A percentile compares a stretch with the other conserved stretches of the same genome.
These are phyloP conservation scores for Fusarium nematophilum DNA, from an alignment of 2,329 filamentous ascomycete genomes.

Conservation along the genomic window DNA sequence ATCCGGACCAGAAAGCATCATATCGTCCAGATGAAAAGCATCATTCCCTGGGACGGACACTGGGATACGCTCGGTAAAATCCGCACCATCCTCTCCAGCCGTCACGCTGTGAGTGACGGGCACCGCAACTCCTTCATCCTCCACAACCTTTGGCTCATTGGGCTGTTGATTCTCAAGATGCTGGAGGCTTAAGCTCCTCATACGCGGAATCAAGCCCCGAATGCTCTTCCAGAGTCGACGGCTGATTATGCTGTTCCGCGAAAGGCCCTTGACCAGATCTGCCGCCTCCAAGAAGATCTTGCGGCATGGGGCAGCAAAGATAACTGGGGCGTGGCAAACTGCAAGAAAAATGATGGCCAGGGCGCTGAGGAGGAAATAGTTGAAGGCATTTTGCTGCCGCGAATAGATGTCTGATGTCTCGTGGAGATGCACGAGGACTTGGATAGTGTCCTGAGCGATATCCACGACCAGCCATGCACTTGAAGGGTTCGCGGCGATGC, in stretches of 20 bases:
- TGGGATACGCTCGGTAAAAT: not conserved
- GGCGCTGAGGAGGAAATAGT: conserved; percentile 46
- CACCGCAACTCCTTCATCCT: not conserved
- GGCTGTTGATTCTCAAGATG: conserved; percentile 16
- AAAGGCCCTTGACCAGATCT: conserved; percentile 48
- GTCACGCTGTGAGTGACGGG: not conserved
- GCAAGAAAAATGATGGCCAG: conserved; percentile 48
- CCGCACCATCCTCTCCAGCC: not conserved
- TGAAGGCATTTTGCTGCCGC: conserved; percentile 44
- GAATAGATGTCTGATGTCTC: conserved; percentile 44
- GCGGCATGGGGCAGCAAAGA: conserved; percentile 52
- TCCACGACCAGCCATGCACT: conserved; percentile 54
- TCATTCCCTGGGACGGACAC: not conserved
- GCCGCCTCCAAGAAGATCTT: conserved; percentile 48
- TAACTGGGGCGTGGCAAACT: conserved; percentile 56
- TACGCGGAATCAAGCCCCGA: conserved; percentile 46
- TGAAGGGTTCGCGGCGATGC: conserved; percentile 50
- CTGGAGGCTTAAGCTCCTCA: conserved; percentile 44
- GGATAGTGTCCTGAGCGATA: conserved; percentile 44
- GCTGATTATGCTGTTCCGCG: conserved; percentile 47
- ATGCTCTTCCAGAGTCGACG: conserved; percentile 52
- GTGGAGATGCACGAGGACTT: conserved; percentile 44
- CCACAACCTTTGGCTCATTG: not conserved
- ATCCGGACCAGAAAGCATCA: conserved; percentile 25
- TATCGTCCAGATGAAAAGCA: conserved; percentile 13